A percentile compares a stretch with the other conserved stretches of the same genome.
These are phyloP conservation scores for Amanita muscaria DNA, from an alignment of 768 basidiomycete species.

Conservation along the genomic window DNA sequence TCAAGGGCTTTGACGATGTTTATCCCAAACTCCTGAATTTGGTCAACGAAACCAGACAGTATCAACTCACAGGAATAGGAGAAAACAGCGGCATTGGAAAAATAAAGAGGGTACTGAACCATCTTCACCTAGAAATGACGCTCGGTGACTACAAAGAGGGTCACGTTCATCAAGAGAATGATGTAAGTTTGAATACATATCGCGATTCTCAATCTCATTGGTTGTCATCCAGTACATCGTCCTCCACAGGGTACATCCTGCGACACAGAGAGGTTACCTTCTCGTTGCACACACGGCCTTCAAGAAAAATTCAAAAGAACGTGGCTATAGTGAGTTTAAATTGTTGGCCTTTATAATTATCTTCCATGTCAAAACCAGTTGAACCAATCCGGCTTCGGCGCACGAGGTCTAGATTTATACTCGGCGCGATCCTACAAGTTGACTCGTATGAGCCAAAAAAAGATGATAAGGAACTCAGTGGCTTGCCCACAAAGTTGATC, in stretches of 20 bases:
- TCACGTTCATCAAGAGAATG: constrained; percentile 93
- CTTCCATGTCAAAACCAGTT: constrained; percentile 37
- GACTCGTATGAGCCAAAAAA: constrained; percentile 45
- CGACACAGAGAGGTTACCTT: constrained; percentile 85
- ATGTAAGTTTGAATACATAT: constrained; percentile 46
- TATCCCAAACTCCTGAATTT: constrained; percentile 92
- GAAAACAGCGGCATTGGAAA: constrained; percentile 48
- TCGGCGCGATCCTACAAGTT: constrained; percentile 70
- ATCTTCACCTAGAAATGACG: constrained; percentile 87
- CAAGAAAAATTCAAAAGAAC: constrained; percentile 68
- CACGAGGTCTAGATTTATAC: constrained; percentile 71
- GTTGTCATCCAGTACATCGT: constrained; percentile 68
- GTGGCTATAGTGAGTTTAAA: constrained; percentile 63
- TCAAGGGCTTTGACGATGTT: constrained; percentile 95
- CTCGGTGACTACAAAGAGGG: constrained; percentile 83
- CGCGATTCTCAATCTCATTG: background rate
- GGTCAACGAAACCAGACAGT: constrained; percentile 74
- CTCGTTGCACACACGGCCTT: constrained; percentile 91
- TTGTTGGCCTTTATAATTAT: background rate
- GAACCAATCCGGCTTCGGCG: constrained; percentile 76
- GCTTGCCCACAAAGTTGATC: constrained; percentile 61
- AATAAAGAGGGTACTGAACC: constrained; percentile 70
- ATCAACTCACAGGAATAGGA: constrained; percentile 57
- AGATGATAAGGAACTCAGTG: constrained; percentile 49
- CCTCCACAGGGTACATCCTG: constrained; percentile 85